These are phyloP conservation scores for Bertia moriformis DNA, from an alignment of 2,329 filamentous ascomycete species.

Conservation along the genomic window DNA sequence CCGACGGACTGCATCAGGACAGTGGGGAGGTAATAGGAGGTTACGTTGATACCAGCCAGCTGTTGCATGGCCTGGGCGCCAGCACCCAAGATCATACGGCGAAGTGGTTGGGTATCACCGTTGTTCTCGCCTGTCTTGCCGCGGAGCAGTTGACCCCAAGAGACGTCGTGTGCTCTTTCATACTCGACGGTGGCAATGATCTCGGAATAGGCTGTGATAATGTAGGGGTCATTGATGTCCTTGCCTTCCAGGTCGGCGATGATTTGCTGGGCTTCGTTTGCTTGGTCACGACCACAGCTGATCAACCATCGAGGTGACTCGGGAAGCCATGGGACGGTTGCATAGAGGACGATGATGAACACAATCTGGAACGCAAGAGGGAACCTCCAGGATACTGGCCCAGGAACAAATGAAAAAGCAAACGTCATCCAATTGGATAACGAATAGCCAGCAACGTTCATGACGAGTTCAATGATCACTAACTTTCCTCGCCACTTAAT, in stretches of 20 bases:
- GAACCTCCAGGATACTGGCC: not conserved
- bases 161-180: slow-evolving; percentile 9
- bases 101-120: slow-evolving; percentile 8
- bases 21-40: not conserved
- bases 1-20: not conserved
- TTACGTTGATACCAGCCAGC: not conserved
- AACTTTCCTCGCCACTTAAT: not conserved
- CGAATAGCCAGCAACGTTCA: not conserved
- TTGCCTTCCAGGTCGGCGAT: slow-evolving; percentile 11
- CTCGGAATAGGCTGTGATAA: slow-evolving; percentile 9
- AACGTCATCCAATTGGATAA: not conserved
- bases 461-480: not conserved
- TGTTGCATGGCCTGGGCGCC: slow-evolving; percentile 11
- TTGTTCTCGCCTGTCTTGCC: slow-evolving; percentile 4
- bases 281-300: slow-evolving; percentile 1
- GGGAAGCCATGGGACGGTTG: not conserved
- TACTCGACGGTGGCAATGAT: slow-evolving; percentile 12
- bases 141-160: not conserved
- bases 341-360: not conserved
- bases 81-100: slow-evolving; percentile 9
- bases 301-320: not conserved
- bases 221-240: slow-evolving; percentile 8
- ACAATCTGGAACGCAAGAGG: not conserved
- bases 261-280: slow-evolving; percentile 12
- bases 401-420: not conserved